Evolutionary conservation across 129 eudicot genomes (phyloP), one percentile per base, ranked within the genome.

Genomic region (Pittosporum tobira): DNA sequence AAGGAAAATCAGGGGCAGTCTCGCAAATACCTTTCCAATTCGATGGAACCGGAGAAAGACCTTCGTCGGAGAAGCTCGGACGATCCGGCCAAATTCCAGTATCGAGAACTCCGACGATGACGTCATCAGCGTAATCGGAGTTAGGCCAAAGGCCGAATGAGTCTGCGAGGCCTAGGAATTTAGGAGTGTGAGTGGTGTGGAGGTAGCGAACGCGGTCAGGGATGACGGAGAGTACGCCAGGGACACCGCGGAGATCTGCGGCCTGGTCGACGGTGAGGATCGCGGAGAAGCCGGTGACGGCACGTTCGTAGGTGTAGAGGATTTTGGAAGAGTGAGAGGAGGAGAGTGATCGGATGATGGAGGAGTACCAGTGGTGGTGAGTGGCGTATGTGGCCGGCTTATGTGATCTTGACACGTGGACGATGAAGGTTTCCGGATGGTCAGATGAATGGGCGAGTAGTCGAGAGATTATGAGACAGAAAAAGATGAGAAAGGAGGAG

Each of bases 21-120:
- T 71, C 96, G 59, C 99, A 93, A 0, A 55, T 71, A 12, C 96
- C 99, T 63, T 79, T 87, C 99, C 99, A 93, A 0, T 27, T 51
- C 0, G 81, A 34, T 0, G 99, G 96, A 42, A 87, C 88, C 11
- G 83, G 80, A 0, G 88, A 63, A n/a, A 83, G 70, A 0, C 85
- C 91, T 15, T 79, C 82, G 15, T 87, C 96, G 36, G 76, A 62
- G 68, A 93, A 93, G 44, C 99, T 93, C 37, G 52, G 69, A 3
- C 83, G 63, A 45, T 87, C 96, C 1, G 99, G 99, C 99, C 99
- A 93, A 57, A 93, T 87, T 1, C 99, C 99, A 11, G 99, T 93
- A 45, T 93, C 99, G 6, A 93, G 85, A 12, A 93, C 88, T 11
- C 99, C 99, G 29, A 93, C 75, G 57, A 93, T 84, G 46, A 93